Evolutionary conservation across 2,329 filamentous ascomycete species (phyloP).

Genomic region (Elsinoe ampelina): DNA sequence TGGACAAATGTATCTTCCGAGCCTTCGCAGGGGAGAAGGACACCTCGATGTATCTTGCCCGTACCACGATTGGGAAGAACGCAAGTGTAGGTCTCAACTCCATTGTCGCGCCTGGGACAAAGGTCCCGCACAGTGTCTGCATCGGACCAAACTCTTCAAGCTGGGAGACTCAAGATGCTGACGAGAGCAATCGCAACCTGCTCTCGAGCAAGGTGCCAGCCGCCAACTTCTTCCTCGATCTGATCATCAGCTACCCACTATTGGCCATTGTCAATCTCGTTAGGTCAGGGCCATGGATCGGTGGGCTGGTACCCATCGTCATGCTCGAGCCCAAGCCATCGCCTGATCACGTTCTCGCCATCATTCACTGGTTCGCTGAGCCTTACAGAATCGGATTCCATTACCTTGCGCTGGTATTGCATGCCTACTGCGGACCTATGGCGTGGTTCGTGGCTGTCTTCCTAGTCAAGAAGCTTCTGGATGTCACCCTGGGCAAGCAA

Average conservation of each 20-base stretch:
- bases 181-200: constrained; percentile 40
- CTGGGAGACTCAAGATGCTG: constrained; percentile 43
- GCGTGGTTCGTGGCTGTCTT: constrained; percentile 38
- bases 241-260: constrained; percentile 38
- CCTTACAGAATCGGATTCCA: constrained; percentile 41
- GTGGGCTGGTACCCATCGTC: constrained; percentile 37
- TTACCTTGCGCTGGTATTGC: constrained; percentile 40
- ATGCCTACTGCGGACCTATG: constrained; percentile 35
- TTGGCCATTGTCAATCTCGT: constrained; percentile 33
- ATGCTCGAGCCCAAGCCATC: constrained; percentile 27
- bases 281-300: constrained; percentile 37
- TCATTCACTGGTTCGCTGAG: constrained; percentile 43
- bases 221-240: constrained; percentile 38
- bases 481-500: constrained; percentile 33
- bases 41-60: constrained; percentile 48
- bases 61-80: constrained; percentile 42
- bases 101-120: constrained; percentile 43
- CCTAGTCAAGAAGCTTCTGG: constrained; percentile 34
- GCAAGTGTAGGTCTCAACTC: constrained; percentile 41
- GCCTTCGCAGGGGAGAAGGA: constrained; percentile 50
- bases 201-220: constrained; percentile 31
- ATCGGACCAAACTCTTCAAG: constrained; percentile 50
- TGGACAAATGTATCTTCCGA: constrained; percentile 42
- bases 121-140: constrained; percentile 41
- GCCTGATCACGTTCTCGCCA: constrained; percentile 32